Percentiles rank a stretch among this genome's conserved stretches.
Evolutionary conservation across 2,329 filamentous ascomycete genomes (phyloP).

Genomic region (Lojkania enalia): DNA sequence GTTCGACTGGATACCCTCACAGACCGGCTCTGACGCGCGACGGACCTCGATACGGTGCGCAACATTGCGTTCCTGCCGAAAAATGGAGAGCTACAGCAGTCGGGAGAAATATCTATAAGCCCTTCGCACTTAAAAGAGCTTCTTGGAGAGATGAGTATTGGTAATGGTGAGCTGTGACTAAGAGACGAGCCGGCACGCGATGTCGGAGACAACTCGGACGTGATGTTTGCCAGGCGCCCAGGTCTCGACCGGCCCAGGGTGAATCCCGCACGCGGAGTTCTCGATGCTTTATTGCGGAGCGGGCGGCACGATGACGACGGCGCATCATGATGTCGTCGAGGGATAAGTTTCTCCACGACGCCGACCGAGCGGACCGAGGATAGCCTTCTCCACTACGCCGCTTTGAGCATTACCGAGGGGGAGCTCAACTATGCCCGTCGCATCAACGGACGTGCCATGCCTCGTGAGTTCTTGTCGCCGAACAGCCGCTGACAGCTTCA

Average conservation of each 20-base stretch:
- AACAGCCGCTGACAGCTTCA: constrained; percentile 30
- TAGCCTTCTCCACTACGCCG: constrained; percentile 30
- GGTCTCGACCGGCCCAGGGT: not conserved
- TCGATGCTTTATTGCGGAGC: not conserved
- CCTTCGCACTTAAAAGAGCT: constrained; percentile 7
- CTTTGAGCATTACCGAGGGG: constrained; percentile 37
- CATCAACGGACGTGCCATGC: constrained; percentile 26
- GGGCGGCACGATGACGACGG: not conserved
- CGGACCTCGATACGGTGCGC: constrained; percentile 41
- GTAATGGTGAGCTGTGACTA: constrained; percentile 18
- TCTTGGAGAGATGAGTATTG: constrained; percentile 14
- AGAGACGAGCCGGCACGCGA: not conserved
- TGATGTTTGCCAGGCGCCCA: constrained; percentile 7
- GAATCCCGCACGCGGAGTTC: constrained; percentile 2
- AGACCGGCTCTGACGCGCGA: constrained; percentile 41
- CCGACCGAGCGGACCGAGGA: constrained; percentile 32
- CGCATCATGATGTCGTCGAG: constrained; percentile 15
- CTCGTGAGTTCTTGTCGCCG: constrained; percentile 30
- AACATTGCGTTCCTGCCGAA: constrained; percentile 34
- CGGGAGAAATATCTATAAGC: not conserved
- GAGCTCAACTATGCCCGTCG: constrained; percentile 26
- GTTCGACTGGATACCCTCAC: constrained; percentile 27
- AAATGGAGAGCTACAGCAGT: constrained; percentile 10
- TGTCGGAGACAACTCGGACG: not conserved
- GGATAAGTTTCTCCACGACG: constrained; percentile 33